Conservation (phyloP, 164 flowering plant genomes). For the Paratinospora sagittata region DNA sequence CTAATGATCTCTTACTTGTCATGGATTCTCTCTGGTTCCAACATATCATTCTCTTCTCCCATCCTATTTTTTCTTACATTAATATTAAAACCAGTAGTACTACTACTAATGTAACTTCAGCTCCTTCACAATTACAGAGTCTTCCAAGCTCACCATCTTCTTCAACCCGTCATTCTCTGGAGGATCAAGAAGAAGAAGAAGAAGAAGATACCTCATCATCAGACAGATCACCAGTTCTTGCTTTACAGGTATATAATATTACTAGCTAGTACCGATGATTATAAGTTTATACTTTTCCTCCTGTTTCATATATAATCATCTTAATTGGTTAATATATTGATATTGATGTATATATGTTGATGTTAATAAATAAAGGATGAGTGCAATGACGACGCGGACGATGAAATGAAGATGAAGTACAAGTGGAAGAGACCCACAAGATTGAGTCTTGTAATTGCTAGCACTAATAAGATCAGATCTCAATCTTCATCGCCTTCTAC, state of each 20-base stretch:
- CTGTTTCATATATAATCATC: background rate
- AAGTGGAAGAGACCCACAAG: conserved; percentile 23
- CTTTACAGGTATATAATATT: conserved; percentile 14
- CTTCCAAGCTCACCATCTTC: background rate
- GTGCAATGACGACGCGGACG: background rate
- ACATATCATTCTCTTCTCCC: conserved; percentile 32
- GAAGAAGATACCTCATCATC: conserved; percentile 15
- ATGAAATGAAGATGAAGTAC: background rate
- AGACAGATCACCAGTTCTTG: conserved; percentile 2
- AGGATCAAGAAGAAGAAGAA: background rate
- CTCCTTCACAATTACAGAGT: background rate
- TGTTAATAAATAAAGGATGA: background rate
- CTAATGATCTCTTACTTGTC: conserved; percentile 27
- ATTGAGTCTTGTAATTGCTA: conserved; percentile 4
- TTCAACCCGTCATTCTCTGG: no score
- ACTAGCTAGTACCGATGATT: no score
- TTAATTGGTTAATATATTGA: background rate
- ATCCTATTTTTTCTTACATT: no score
- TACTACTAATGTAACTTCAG: conserved; percentile 1
- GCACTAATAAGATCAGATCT: conserved; percentile 24
- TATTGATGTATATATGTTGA: background rate
- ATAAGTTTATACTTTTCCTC: no score
- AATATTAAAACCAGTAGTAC: background rate
- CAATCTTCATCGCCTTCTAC: conserved; percentile 33
- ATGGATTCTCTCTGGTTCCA: conserved; percentile 66